Base-by-base conservation (phyloP, 2,329 filamentous ascomycete species). In the Colletotrichum siamense region DNA sequence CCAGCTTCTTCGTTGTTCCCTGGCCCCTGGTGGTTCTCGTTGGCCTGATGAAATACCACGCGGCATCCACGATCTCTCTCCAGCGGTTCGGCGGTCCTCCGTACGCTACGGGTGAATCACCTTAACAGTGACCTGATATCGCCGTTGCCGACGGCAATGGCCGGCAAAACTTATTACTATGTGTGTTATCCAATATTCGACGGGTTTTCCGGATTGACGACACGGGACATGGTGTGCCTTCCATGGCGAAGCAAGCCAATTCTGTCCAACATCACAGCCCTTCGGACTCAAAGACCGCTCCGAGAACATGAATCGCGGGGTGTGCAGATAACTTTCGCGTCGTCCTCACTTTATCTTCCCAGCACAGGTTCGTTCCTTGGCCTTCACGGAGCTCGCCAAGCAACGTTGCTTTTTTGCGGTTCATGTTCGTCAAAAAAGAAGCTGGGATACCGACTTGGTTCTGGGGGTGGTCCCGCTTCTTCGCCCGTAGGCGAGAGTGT, bases 71-170 rank as follows among this genome's bases (percentile, higher is more conserved):
- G 57, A 49, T 52, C 55, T 70, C 13, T 55, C 44, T 52, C 44
- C 44, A 22, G n/a, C n/a, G 44, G 44, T 52, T 52, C 44, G 44
- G n/a, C 44, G 44, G n/a, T 52, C n/a, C n/a, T 52, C 18, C 44
- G 44, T 52, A 52, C 44, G n/a, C 44, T 22, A 52, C 44, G 44
- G 44, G 44, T 22, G 44, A 22, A 52, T 26, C 55, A 59, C 55
- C 22, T 59, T 26, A 59, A 59, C 55, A 26, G 55, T 28, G 55
- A 59, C 18, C 34, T 24, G n/a, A 22, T 69, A 15, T 49, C 49
- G 70, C 70, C 18, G 70, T 63, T 69, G 24, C 70, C 70, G 64
- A 69, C 26, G 36, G 64, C 28, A 73, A 68, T 63, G 34, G 28
- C 39, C 30, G 39, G 36, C 34, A 26, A n/a, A 22, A 64, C 62